Evolutionary conservation across 768 basidiomycete genomes (phyloP).

Genomic region (Tephrocybe rancida): DNA sequence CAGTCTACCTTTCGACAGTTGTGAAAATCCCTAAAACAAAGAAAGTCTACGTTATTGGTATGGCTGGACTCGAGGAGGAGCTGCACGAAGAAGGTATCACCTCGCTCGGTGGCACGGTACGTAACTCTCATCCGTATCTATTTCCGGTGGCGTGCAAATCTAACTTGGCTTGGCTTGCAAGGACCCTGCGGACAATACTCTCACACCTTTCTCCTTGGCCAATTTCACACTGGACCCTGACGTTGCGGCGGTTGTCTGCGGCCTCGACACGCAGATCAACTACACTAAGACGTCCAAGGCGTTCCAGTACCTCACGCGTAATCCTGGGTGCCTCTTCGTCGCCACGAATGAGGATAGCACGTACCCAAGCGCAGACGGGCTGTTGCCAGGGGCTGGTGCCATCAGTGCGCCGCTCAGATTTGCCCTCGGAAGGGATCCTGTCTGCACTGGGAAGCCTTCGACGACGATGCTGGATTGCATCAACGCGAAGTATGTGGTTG

Average conservation of each 20-base stretch:
- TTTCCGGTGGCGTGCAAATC: not conserved
- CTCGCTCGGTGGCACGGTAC: slow-evolving; percentile 83
- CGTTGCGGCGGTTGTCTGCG: slow-evolving; percentile 94
- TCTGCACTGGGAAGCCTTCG: slow-evolving; percentile 90
- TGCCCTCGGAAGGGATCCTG: slow-evolving; percentile 69
- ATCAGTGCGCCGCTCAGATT: slow-evolving; percentile 82
- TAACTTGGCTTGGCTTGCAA: slow-evolving; percentile 29
- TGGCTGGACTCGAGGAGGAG: slow-evolving; percentile 91
- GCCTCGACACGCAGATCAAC: slow-evolving; percentile 83
- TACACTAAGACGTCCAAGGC: slow-evolving; percentile 96
- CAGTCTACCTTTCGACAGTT: slow-evolving; percentile 82
- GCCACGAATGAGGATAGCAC: slow-evolving; percentile 94
- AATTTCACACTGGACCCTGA: slow-evolving; percentile 74
- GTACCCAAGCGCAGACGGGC: slow-evolving; percentile 71
- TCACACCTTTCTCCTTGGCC: slow-evolving; percentile 66
- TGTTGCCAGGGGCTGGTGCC: slow-evolving; percentile 86
- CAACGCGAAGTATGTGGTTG: slow-evolving; percentile 52
- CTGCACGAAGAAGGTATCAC: slow-evolving; percentile 83
- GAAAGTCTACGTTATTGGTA: slow-evolving; percentile 95
- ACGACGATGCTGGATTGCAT: slow-evolving; percentile 93
- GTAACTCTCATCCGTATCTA: slow-evolving; percentile 26
- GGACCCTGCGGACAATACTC: slow-evolving; percentile 85
- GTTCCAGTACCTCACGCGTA: slow-evolving; percentile 84
- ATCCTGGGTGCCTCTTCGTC: slow-evolving; percentile 81
- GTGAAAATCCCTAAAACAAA: slow-evolving; percentile 88